Base-by-base conservation (phyloP, 2,329 filamentous ascomycete species). In the Phymatotrichopsis omnivora region DNA sequence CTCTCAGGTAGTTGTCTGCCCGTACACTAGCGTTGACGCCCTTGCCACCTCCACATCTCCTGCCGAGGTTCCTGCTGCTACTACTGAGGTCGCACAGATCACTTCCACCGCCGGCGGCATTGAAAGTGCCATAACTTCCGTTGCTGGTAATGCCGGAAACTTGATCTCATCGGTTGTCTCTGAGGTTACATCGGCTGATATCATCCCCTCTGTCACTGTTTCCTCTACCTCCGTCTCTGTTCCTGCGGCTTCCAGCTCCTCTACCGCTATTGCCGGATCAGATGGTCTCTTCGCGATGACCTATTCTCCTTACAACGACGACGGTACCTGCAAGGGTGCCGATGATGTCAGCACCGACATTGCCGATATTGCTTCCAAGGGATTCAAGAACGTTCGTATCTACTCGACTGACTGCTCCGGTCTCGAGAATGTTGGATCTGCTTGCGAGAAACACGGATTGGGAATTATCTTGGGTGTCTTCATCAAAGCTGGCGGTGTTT, bases 371-470 rank as follows among this genome's bases (percentile, higher is more conserved):
- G 74, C 77, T 60, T 38, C 58, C 42, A 74, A 75, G 55, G 82
- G 82, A 49, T 85, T 87, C 74, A 66, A 66, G 54, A 69, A 74
- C 38, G 64, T 89, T 63, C 87, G 89, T 64, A 71, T 91, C 62
- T 96, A 96, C 77, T 85, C 81, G 55, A 87, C 86, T 57, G 87
- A 95, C 74, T 96, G 89, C 73, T 72, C 75, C 66, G 81, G 80
- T 44, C 81, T 93, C 51, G 67, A 78, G 62, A 79, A 75, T 65
- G 79, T 95, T 47, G 84, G 84, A 54, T 65, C 67, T 32, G 82
- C 84, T 49, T 78, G 74, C 67, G 65, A 73, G 60, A 64, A 74
- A 58, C 62, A 79, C 64, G 79, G 80, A 50, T 62, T 95, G 50
- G 79, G 80, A 64, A 69, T 95, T 65, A 89, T 95, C 64, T 68